phyloP scores from a whole-genome alignment of 139 green algal genomes.

The Deuterostichococcus epilithicus region DNA sequence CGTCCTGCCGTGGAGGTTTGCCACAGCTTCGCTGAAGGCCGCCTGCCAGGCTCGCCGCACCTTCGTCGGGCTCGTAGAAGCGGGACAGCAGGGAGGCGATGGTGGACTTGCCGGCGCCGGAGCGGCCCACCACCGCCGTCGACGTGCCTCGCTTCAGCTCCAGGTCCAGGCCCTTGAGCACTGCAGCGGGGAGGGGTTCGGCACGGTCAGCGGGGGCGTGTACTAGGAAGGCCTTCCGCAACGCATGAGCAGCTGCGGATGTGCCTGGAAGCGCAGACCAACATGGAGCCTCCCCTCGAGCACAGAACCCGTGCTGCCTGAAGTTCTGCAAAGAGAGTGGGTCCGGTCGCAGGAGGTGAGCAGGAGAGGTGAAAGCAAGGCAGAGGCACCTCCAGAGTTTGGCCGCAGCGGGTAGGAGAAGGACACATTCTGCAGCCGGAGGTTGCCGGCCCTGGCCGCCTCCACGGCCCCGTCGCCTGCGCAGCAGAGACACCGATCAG shows the following conservation, averaged over 20 bases:
- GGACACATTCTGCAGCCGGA: conserved; percentile 60
- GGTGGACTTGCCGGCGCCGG: conserved; percentile 79
- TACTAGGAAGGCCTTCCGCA: no score
- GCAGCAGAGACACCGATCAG: background rate
- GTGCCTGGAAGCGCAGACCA: no score
- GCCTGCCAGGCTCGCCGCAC: no score
- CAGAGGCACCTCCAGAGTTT: conserved; percentile 18
- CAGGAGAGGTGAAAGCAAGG: background rate
- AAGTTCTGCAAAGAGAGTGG: no score
- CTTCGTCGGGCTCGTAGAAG: conserved; percentile 42
- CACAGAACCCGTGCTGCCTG: no score
- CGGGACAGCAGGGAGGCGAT: conserved; percentile 71
- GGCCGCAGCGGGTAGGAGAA: conserved; percentile 76
- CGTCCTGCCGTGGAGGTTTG: no score
- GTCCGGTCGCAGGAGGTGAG: no score
- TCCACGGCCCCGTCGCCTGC: conserved; percentile 30
- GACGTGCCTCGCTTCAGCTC: conserved; percentile 64
- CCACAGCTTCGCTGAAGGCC: no score
- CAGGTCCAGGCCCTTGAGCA: conserved; percentile 61
- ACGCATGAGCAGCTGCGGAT: no score
- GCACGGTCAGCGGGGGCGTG: background rate
- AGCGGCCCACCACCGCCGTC: conserved; percentile 80
- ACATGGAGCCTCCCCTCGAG: no score
- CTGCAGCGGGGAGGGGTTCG: conserved; percentile 11
- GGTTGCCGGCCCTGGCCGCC: conserved; percentile 37